A percentile compares a stretch with the other conserved stretches of the same genome.
Evolutionary conservation across 2,329 filamentous ascomycete species (phyloP).

Genomic region (Cordyceps cateniannulata): DNA sequence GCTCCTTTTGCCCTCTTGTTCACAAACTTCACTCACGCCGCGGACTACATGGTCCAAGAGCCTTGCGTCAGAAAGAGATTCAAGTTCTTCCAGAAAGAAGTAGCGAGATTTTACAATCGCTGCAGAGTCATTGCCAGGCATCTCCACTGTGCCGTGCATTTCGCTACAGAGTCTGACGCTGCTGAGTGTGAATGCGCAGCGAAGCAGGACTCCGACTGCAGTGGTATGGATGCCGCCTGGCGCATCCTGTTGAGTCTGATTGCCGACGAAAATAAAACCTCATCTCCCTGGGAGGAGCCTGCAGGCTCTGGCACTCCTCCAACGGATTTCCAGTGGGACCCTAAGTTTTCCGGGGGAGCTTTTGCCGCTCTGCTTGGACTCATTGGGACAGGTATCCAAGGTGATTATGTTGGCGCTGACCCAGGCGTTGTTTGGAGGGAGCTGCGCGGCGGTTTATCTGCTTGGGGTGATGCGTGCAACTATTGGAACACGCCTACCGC

Average conservation of each 20-base stretch:
- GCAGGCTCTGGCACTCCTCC: background rate
- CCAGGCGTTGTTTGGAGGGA: background rate
- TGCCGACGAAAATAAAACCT: conserved; percentile 3
- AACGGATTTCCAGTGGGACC: background rate
- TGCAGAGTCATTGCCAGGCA: conserved; percentile 5
- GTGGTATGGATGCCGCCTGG: background rate
- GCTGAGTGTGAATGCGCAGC: background rate
- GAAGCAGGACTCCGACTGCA: background rate
- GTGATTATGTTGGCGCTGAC: background rate
- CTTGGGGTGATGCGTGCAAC: background rate
- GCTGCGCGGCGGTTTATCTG: background rate
- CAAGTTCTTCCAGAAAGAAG: conserved; percentile 1
- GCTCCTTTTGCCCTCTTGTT: conserved; percentile 9
- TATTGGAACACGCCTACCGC: conserved; percentile 7
- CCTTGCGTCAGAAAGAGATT: conserved; percentile 4
- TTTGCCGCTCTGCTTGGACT: conserved; percentile 8
- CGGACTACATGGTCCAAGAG: conserved; percentile 1
- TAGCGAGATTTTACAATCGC: conserved; percentile 3
- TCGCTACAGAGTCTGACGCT: background rate
- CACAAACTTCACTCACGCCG: conserved; percentile 3
- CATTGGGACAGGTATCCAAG: conserved; percentile 1
- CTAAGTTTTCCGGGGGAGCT: background rate
- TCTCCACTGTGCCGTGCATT: background rate
- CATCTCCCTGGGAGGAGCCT: conserved; percentile 2
- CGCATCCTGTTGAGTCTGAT: conserved; percentile 1